phyloP scores from a whole-genome alignment of 1,139 yeast genomes.

The Zygoascus meyerae region DNA sequence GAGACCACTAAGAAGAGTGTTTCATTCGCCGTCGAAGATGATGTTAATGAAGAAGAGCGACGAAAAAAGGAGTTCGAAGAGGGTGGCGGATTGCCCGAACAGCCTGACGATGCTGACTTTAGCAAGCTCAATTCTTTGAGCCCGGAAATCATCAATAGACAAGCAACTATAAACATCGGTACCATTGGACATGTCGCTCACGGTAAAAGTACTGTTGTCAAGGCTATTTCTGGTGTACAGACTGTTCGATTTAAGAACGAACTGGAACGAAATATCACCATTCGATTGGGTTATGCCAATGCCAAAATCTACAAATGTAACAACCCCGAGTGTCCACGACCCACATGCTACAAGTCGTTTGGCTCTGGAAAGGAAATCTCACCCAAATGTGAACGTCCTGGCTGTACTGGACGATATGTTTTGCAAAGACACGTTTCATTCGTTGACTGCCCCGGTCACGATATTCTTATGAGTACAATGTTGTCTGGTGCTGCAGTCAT shows the following conservation, averaged over 20 bases:
- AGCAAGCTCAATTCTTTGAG: conserved; percentile 73
- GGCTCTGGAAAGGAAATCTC: conserved; percentile 90
- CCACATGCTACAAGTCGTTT: conserved; percentile 91
- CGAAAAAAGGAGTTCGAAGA: conserved; percentile 73
- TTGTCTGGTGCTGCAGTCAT: conserved; percentile 99
- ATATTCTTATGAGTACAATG: conserved; percentile 99
- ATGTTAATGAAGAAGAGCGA: conserved; percentile 46
- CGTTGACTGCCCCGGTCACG: conserved; percentile 99
- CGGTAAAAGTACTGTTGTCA: conserved; percentile 97
- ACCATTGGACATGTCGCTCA: conserved; percentile 99
- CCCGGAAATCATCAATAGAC: conserved; percentile 95
- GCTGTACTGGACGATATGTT: conserved; percentile 72
- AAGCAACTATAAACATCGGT: conserved; percentile 98
- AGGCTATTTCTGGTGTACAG: conserved; percentile 98
- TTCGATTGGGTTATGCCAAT: conserved; percentile 96
- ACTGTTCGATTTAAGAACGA: conserved; percentile 98
- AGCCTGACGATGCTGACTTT: conserved; percentile 85
- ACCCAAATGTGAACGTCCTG: conserved; percentile 85
- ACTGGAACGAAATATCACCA: conserved; percentile 97
- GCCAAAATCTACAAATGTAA: conserved; percentile 96
- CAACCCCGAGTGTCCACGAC: conserved; percentile 82
- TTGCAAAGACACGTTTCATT: conserved; percentile 95
- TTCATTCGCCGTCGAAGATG: conserved; percentile 68
- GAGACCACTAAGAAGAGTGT: conserved; percentile 62
- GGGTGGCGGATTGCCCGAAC: conserved; percentile 98